Evolutionary conservation across 2,329 filamentous ascomycete genomes (phyloP), one percentile per base, ranked within the genome.

Genomic region (Didymella pinodella): DNA sequence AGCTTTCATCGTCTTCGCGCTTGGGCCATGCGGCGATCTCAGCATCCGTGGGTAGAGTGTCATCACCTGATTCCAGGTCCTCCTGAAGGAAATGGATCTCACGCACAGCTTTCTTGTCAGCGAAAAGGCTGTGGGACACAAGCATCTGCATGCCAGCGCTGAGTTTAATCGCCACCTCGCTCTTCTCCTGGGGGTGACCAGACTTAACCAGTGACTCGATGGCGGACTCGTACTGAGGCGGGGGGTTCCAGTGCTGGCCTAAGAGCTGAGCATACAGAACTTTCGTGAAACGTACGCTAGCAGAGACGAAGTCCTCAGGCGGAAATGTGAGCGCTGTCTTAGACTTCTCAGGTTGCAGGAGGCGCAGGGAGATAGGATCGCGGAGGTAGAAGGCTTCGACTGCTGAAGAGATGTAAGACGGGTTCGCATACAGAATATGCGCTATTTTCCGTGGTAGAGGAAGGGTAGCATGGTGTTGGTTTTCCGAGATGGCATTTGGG

Each of bases 381-480:
- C 95, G 88, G 14, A 97, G 84, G 75, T 98, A 98, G 77, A 99
- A 98, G 0, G 90, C 88, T 76, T 99, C 96, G 2, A 94, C 86
- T 1, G 92, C 93, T 0, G 93, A 88, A 2, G 93, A 89, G 57
- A 98, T 88, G 59, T 90, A 88, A 16, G 88, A 85, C 0, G 93
- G 91, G 22, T 88, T 86, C 43, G 85, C 80, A 67, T 94, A 90
- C 2, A 99, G 80, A 36, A 98, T 82, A 65, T 89, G 89, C 7
- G 93, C 94, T 28, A 97, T 79, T 65, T 89, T 93, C 58, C 95
- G 87, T 0, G 95, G 95, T 31, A 99, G 83, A 0, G 86, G 89
- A 26, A 92, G 80, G 4, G 88, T 77, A 0, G 91, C 85, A 70
- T 90, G 84, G 75, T 99, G 95, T n/a, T 92, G 81, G 16, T 90